A percentile compares a stretch with the other conserved stretches of the same genome.
Evolutionary conservation across 2,329 filamentous ascomycete genomes (phyloP).

Genomic region (Diaporthe nobilis): DNA sequence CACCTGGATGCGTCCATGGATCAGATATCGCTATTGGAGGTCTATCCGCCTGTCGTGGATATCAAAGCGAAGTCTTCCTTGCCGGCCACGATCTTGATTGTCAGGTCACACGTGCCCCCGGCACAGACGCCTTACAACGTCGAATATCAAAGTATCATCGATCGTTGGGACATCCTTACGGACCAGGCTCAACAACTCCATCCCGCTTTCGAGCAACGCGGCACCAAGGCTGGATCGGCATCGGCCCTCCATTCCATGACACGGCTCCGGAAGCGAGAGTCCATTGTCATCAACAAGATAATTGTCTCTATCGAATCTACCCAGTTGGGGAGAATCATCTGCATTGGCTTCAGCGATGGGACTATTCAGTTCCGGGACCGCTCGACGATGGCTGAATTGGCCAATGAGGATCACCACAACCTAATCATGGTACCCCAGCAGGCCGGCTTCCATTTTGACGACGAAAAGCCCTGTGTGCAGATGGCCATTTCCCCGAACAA

Average conservation of each 20-base stretch:
- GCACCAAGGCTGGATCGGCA: conserved; percentile 68
- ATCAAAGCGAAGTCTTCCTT: conserved; percentile 67
- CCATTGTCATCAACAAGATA: conserved; percentile 78
- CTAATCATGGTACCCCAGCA: conserved; percentile 80
- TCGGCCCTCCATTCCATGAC: conserved; percentile 56
- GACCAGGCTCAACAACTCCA: conserved; percentile 78
- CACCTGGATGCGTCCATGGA: conserved; percentile 66
- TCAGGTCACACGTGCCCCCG: conserved; percentile 75
- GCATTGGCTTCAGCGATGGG: conserved; percentile 84
- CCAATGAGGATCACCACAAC: conserved; percentile 73
- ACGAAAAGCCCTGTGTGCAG: conserved; percentile 75
- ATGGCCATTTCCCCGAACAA: conserved; percentile 73
- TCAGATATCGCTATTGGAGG: conserved; percentile 80
- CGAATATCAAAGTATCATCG: conserved; percentile 80
- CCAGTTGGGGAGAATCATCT: conserved; percentile 79
- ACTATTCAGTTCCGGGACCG: conserved; percentile 86
- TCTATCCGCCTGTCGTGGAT: conserved; percentile 77
- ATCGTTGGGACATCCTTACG: conserved; percentile 84
- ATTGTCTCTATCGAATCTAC: conserved; percentile 77
- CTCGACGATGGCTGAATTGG: conserved; percentile 77
- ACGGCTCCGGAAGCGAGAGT: conserved; percentile 74
- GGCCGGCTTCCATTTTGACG: conserved; percentile 80
- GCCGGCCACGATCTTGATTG: conserved; percentile 77
- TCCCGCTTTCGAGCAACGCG: conserved; percentile 82
- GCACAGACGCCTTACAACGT: conserved; percentile 71